Evolutionary conservation across 176 grass and related monocot species (phyloP).

Genomic region (Oryza rufipogon): DNA sequence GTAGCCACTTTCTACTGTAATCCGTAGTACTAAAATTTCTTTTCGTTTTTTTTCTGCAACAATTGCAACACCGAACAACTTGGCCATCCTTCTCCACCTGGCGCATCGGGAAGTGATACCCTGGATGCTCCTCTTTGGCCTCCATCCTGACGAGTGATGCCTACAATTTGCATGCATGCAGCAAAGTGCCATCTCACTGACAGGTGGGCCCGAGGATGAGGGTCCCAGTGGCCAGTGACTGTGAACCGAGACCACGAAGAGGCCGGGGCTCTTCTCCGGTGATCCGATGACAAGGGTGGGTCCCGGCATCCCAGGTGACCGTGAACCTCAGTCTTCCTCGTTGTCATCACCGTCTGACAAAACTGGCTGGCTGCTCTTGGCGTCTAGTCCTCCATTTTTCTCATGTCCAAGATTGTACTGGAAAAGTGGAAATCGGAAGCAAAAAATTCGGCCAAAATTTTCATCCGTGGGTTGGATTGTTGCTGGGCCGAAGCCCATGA

Average conservation of each 20-base stretch:
- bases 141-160: not conserved
- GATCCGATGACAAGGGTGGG: not conserved
- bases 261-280: not conserved
- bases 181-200: not conserved
- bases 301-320: not conserved
- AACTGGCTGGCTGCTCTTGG: not conserved
- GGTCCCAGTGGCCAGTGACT: not conserved
- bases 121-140: constrained; percentile 23
- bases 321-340: not conserved
- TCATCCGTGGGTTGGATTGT: not conserved
- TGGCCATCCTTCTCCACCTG: constrained; percentile 5
- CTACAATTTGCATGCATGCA: not conserved
- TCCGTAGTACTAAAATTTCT: not conserved
- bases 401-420: too few species aligned
- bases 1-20: constrained; percentile 1
- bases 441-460: not conserved
- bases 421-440: not conserved
- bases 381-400: not conserved
- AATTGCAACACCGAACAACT: not conserved
- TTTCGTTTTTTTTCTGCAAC: not conserved
- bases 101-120: constrained; percentile 8
- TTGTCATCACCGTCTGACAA: not conserved
- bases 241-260: not conserved
- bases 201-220: not conserved
- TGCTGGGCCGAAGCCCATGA: not conserved